phyloP scores from a whole-genome alignment of 371 early-diverging fungal species.

The Rhizopus microsporus region DNA sequence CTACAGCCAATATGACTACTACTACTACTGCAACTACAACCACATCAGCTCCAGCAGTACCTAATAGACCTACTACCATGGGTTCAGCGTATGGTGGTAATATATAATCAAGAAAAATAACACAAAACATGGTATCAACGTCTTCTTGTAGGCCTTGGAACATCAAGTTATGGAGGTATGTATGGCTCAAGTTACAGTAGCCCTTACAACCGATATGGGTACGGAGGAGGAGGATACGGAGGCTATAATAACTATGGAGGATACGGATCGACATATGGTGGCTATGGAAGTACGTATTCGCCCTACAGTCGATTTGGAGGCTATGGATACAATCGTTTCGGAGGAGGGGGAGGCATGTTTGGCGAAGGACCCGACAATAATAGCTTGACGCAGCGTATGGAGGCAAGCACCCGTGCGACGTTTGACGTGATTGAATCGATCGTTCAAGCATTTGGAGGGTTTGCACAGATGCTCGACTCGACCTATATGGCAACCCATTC shows the following conservation, averaged over 20 bases:
- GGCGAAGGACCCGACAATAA: slow-evolving; percentile 53
- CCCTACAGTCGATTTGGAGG: slow-evolving; percentile 32
- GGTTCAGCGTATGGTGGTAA: slow-evolving; percentile 10
- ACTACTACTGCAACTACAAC: slow-evolving; percentile 8
- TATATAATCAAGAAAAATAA: not conserved
- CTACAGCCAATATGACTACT: slow-evolving; percentile 13
- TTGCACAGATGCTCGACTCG: slow-evolving; percentile 96
- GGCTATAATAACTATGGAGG: slow-evolving; percentile 24
- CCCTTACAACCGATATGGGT: slow-evolving; percentile 39
- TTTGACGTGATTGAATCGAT: slow-evolving; percentile 92
- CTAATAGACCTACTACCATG: slow-evolving; percentile 32
- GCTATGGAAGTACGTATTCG: slow-evolving; percentile 20
- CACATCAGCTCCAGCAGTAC: slow-evolving; percentile 30
- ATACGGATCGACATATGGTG: slow-evolving; percentile 19
- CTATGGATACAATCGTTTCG: slow-evolving; percentile 35
- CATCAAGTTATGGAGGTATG: slow-evolving; percentile 20
- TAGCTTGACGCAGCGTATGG: slow-evolving; percentile 80
- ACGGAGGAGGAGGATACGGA: slow-evolving; percentile 30
- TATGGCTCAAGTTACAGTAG: slow-evolving; percentile 25
- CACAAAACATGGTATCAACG: not conserved
- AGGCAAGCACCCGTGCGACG: slow-evolving; percentile 85
- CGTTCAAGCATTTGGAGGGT: slow-evolving; percentile 95
- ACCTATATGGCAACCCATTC: slow-evolving; percentile 97
- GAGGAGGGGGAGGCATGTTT: slow-evolving; percentile 13
- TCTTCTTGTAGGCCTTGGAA: slow-evolving; percentile 9